These are phyloP conservation scores for Botrytis fabae DNA, from an alignment of 2,329 filamentous ascomycete species.

Conservation along the genomic window DNA sequence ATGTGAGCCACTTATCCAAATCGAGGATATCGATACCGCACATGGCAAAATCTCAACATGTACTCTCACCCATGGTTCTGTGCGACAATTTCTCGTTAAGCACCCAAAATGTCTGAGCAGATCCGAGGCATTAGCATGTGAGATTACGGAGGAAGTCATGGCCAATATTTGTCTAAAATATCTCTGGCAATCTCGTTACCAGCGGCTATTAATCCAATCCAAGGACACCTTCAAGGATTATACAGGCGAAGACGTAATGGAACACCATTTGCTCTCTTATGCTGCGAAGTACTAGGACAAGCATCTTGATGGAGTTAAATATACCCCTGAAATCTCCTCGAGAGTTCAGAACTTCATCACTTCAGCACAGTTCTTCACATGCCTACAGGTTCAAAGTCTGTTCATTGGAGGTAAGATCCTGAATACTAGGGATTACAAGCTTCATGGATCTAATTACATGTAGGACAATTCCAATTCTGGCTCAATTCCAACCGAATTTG, in stretches of 20 bases:
- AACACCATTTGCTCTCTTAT: slow-evolving; percentile 10
- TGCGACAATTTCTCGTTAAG: slow-evolving; percentile 1
- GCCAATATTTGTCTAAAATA: slow-evolving; percentile 15
- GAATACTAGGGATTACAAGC: fast-evolving
- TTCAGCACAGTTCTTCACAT: slow-evolving; percentile 5
- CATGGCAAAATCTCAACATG: neutral
- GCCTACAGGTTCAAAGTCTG: slow-evolving; percentile 12
- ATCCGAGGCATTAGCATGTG: neutral
- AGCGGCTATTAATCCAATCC: neutral
- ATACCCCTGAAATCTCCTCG: neutral
- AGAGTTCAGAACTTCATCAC: slow-evolving; percentile 2
- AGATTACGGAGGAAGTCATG: slow-evolving; percentile 11
- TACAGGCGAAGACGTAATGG: slow-evolving; percentile 9
- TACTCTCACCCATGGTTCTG: slow-evolving; percentile 14
- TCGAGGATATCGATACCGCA: neutral
- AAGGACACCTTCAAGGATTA: slow-evolving; percentile 3
- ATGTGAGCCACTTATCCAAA: slow-evolving; percentile 13
- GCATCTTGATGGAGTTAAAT: slow-evolving; percentile 13
- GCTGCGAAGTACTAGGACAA: slow-evolving; percentile 13
- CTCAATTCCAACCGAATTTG: neutral
- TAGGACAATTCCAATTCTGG: slow-evolving; percentile 17
- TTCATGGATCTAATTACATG: neutral
- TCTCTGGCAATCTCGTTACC: slow-evolving; percentile 16
- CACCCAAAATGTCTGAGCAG: slow-evolving; percentile 1
- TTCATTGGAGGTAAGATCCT: slow-evolving; percentile 5